Base-by-base conservation (phyloP, 139 green algal species). In the Coccomyxa sp. region DNA sequence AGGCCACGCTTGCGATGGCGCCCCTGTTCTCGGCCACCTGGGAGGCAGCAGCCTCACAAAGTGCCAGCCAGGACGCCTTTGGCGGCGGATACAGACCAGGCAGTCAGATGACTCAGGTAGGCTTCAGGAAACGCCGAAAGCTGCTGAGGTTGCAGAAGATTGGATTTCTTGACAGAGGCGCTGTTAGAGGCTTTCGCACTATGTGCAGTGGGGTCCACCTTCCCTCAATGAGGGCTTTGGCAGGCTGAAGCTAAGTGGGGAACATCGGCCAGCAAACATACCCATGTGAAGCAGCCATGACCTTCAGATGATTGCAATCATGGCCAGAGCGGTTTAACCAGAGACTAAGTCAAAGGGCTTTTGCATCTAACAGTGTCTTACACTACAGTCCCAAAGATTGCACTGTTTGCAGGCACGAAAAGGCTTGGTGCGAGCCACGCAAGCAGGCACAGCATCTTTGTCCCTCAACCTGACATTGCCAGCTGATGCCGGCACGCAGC, bases 11-110 rank as follows among this genome's bases (percentile, higher is more conserved):
- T 34, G 40, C 33, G 14, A 76, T 79, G 39, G 79, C 79, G n/a
- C 73, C 79, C 27, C 55, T 83, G 18, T 83, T 83, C 34, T 76
- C 73, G 9, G 36, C 73, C 24, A 36, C 72, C 8, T 82, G 78
- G 78, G 64, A 71, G 7, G 64, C 64, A 31, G 41, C 78, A 9
- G 72, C 70, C 10, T 82, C 78, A 3, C 78, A 81, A 69, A 38
- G 36, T 7, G 14, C 54, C 27, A 79, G 55, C 75, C 75, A 73
- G 54, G 39, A 29, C 33, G n/a, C n/a, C 50, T 64, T 64, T 64
- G 50, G 50, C 50, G 50, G 4, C 50, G 5, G n/a, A n/a, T n/a
- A n/a, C 54, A 68, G 16, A 22, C 22, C 54, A n/a, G 54, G 54
- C 54, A n/a, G 16, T 68, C 54, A 68, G 54, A 68, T 22, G 22